Evolutionary conservation across 805 yeast genomes (phyloP), one percentile per base, ranked within the genome.

Genomic region (Wickerhamiella allomyrinae): DNA sequence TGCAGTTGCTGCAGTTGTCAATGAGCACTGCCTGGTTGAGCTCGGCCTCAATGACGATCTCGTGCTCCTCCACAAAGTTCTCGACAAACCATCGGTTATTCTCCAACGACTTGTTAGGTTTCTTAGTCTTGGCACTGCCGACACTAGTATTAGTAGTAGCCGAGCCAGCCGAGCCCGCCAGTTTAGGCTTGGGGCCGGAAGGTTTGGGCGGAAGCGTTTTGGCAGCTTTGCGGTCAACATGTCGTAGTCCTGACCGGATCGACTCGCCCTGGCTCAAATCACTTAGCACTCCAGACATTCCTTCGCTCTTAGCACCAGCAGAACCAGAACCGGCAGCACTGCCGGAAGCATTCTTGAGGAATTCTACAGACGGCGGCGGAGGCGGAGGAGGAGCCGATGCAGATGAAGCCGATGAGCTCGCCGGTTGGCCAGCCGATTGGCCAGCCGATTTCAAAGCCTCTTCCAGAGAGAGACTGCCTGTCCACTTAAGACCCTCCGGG

Each of bases 181-280:
- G 69, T 19, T 73, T 70, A 2, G 71, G 60, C 2, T 76, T 69
- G 4, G 73, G 60, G 2, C 70, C 58, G 2, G 75, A 68, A 2
- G 74, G 62, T 9, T 66, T 70, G 54, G 95, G 79, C 25, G 55
- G 55, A 52, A 87, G 67, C 2, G 95, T 94, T 63, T 85, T 86
- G 62, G 85, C 95, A 19, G 95, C 85, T 86, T 83, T 84, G 62
- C 86, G 83, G 52, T 87, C 96, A 31, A 89, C 96, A 59, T 89
- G 89, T 59, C 80, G 85, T 51, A 91, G 73, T 11, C 86, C 83
- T 27, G 86, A 68, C 1, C 97, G 87, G 54, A 91, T 79, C 37
- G 63, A 66, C 50, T 77, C 82, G 46, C 99, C 99, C 65, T 79
- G 71, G 64, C 79, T 86, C 50, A 91, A 68, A 50, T 82, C 93